These are phyloP conservation scores for Turritis glabra DNA, from an alignment of 345 rosid species.

Conservation along the genomic window DNA sequence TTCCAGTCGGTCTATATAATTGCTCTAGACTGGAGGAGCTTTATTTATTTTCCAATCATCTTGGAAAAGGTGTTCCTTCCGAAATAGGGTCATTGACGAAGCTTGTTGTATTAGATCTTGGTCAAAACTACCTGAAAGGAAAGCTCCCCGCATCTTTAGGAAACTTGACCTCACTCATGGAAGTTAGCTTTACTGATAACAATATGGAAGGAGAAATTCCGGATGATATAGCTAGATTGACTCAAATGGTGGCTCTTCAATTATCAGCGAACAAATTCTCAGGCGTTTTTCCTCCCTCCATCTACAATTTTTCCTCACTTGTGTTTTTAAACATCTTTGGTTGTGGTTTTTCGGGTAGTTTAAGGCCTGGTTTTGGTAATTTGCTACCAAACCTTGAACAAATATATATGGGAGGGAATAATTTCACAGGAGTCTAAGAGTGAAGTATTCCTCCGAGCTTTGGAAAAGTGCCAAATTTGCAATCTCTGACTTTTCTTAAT, in stretches of 20 bases:
- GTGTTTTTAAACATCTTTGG: no score
- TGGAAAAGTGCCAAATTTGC: neutral
- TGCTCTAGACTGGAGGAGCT: neutral
- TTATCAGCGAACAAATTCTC: neutral
- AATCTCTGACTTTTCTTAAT: rapidly evolving
- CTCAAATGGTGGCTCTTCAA: rapidly evolving
- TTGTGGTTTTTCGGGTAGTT: neutral
- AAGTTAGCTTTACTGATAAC: rapidly evolving
- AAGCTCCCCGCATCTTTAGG: slow-evolving; percentile 2
- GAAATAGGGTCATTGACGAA: slow-evolving; percentile 4
- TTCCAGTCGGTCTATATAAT: neutral
- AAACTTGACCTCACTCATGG: neutral
- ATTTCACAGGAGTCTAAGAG: neutral
- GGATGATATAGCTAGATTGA: neutral
- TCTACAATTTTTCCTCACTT: slow-evolving; percentile 17
- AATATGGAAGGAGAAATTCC: neutral
- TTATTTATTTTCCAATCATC: neutral
- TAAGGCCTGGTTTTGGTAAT: neutral
- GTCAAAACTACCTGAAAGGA: neutral
- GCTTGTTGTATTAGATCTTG: neutral
- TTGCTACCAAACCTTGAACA: neutral
- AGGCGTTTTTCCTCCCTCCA: neutral
- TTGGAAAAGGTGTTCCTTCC: neutral
- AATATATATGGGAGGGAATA: neutral
- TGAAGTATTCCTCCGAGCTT: slow-evolving; percentile 1